Evolutionary conservation across 352 stramenopile genomes (phyloP), one percentile per base, ranked within the genome.

Genomic region (Globisporangium okanoganense): DNA sequence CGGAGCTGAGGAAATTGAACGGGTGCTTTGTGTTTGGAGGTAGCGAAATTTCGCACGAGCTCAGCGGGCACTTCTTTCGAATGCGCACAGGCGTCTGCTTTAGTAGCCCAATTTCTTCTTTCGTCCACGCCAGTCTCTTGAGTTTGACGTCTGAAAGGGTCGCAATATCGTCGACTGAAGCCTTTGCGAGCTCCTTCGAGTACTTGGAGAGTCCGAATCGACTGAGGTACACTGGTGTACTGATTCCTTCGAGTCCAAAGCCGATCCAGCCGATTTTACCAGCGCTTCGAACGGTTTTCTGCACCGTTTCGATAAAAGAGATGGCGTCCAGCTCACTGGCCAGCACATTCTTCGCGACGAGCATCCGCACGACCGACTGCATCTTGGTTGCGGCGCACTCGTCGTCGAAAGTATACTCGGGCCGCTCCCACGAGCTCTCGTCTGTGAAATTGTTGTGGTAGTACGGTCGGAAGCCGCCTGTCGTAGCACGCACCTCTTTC

Each of bases 231-330:
- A 80, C 73, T 1, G 67, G 47, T 0, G 77, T 63, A n/a, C 67
- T 80, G 55, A 94, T 76, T 14, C 85, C 85, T 61, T 94, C 85
- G 20, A 92, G 61, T n/a, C 79, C 80, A 62, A 82, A 90, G 12
- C 85, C 85, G 13, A 90, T 49, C 79, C 78, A 90, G 9, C 63
- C 75, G 1, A 91, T 60, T 24, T 33, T 58, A 1, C 35, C 24
- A n/a, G 59, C 69, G 10, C 14, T 35, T 9, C 16, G 55, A 24
- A 66, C 47, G 0, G 70, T 52, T 2, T 64, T 50, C 13, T 78
- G 71, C 40, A 88, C 65, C 0, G 52, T 64, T 1, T 71, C 58
- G 20, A 84, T 78, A 47, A 92, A 74, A 16, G 75, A 83, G 8
- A 88, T 73, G 8, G 49, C 29, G 2, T 69, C 41, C 5, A 92